These are phyloP conservation scores for Talaromyces verruculosus DNA, from an alignment of 2,329 filamentous ascomycete species.

Conservation along the genomic window DNA sequence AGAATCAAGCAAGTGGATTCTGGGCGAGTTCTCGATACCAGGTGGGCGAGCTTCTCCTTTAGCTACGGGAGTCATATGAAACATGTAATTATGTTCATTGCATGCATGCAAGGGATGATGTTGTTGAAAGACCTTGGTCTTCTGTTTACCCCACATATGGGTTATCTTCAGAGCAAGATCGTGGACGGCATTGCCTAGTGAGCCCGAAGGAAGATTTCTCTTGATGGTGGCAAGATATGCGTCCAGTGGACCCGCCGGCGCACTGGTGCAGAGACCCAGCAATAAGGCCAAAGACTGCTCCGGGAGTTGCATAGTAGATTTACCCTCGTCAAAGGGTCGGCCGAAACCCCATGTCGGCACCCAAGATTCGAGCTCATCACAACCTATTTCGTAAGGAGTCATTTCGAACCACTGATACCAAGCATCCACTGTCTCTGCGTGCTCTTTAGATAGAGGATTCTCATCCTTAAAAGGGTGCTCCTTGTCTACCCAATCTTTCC, in stretches of 20 bases:
- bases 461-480: conserved; percentile 19
- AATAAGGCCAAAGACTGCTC: conserved; percentile 20
- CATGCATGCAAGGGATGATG: conserved; percentile 21
- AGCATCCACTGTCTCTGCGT: conserved; percentile 9
- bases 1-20: conserved; percentile 19
- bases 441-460: conserved; percentile 1
- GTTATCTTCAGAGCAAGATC: conserved; percentile 20
- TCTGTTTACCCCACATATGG: conserved; percentile 21
- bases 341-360: conserved; percentile 40
- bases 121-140: conserved; percentile 20
- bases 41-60: conserved; percentile 18
- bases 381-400: conserved; percentile 37
- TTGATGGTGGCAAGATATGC: conserved; percentile 23
- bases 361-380: conserved; percentile 38
- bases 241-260: conserved; percentile 18
- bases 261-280: conserved; percentile 20
- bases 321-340: conserved; percentile 33
- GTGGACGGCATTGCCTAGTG: conserved; percentile 16
- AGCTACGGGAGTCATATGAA: conserved; percentile 15
- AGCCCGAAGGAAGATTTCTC: conserved; percentile 20
- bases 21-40: conserved; percentile 20
- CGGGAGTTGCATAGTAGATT: conserved; percentile 24
- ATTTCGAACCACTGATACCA: conserved; percentile 42
- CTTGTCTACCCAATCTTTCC: conserved; percentile 22
- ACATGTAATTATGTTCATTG: conserved; percentile 22